Base-by-base conservation (phyloP, 805 yeast genomes). In the Jamesozyma hellenica region DNA sequence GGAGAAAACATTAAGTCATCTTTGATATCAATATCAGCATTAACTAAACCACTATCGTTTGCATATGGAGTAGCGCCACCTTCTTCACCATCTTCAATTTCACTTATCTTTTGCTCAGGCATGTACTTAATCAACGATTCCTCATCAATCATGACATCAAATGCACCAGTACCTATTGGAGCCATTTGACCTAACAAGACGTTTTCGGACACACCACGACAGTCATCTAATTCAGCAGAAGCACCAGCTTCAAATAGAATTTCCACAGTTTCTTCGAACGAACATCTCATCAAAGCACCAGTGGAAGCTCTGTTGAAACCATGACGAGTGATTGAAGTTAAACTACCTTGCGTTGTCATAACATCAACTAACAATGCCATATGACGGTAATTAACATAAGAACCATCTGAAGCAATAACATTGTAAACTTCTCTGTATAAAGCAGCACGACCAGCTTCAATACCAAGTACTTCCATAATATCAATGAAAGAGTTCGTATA, bases 341-440 rank as follows among this genome's bases (percentile, higher is more conserved):
- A 72, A 59, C 90, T 95, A 56, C 99, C 99, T 58, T 95, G 81
- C 30, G 95, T 84, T 2, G 99, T 92, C 99, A 92, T 92, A 29
- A 88, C 94, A 69, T 92, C 99, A 43, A 92, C 97, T 54, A 92
- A 72, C 53, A 92, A 70, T 4, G 99, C 96, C 92, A 92, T 82
- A 58, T 92, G 99, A 67, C 99, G 81, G 67, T 92, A 92, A 66
- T 92, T 92, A 46, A 92, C 99, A 56, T 92, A 92, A 29, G 98
- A 88, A 83, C 98, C 99, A 74, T 92, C 99, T 56, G 94, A 92
- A 3, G 97, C 96, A 74, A 92, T 87, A 53, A 92, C 99, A 58
- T 92, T 92, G 66, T 84, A 77, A 55, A 92, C 87, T 68, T 92
- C 98, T 61, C 79, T 83, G 72, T 81, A 92, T 53, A 92, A 70